Conservation (phyloP, 2,329 filamentous ascomycete genomes). For the Juglanconis sp. region DNA sequence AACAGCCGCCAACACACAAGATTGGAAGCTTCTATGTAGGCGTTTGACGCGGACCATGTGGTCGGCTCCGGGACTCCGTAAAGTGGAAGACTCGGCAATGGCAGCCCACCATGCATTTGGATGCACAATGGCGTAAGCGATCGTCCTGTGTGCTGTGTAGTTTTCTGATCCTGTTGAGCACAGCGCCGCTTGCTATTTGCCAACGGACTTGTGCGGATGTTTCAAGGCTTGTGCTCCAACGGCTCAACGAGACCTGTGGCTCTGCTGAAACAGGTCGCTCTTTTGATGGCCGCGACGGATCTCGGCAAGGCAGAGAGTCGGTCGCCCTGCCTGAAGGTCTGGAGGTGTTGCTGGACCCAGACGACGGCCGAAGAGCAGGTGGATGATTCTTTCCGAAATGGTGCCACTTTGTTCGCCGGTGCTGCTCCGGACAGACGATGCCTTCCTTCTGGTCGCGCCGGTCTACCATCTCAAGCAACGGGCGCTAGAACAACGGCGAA, state of each 20-base stretch:
- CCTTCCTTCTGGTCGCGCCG: background rate
- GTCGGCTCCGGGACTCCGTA: conserved; percentile 7
- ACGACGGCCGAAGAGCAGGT: conserved; percentile 1
- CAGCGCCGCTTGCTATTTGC: conserved; percentile 1
- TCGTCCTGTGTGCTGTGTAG: background rate
- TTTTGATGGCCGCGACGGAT: background rate
- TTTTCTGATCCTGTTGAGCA: background rate
- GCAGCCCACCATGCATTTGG: conserved; percentile 1
- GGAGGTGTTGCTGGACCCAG: background rate
- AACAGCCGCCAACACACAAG: background rate
- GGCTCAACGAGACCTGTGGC: conserved; percentile 5
- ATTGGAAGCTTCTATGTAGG: conserved; percentile 4
- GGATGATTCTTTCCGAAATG: background rate
- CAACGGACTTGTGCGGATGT: background rate
- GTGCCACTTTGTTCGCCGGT: background rate
- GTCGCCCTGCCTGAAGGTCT: background rate
- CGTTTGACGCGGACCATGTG: conserved; percentile 14
- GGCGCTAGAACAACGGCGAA: conserved; percentile 13
- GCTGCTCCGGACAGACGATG: conserved; percentile 1
- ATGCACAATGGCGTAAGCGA: conserved; percentile 15
- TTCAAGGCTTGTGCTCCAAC: conserved; percentile 15
- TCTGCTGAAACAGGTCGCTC: conserved; percentile 11
- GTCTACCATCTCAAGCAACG: background rate
- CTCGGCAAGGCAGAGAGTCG: background rate
- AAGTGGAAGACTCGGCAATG: conserved; percentile 4